Evolutionary conservation across 1,284 basidiomycete genomes (phyloP).

Genomic region (Chalciporus sp.): DNA sequence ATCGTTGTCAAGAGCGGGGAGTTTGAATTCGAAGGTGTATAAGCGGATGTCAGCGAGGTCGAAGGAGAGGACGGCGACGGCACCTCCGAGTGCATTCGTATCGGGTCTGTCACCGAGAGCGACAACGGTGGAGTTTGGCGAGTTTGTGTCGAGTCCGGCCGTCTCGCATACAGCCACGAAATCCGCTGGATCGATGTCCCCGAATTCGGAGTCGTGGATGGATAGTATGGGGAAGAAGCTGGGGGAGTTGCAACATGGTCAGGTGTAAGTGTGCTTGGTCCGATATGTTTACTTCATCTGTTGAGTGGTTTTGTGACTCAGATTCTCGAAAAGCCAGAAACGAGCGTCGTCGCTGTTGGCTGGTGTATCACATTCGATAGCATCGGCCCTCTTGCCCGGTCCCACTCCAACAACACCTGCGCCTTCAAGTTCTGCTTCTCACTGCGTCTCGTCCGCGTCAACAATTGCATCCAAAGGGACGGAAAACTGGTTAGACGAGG

Average conservation of each 20-base stretch:
- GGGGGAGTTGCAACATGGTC: constrained; percentile 56
- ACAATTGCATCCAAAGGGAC: not conserved
- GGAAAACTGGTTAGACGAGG: constrained; percentile 46
- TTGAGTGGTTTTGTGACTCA: constrained; percentile 24
- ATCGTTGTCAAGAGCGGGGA: constrained; percentile 20
- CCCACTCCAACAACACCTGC: constrained; percentile 33
- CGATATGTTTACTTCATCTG: not conserved
- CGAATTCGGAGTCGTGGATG: constrained; percentile 44
- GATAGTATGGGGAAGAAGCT: constrained; percentile 61
- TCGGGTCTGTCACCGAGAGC: not conserved
- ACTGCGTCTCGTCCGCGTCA: constrained; percentile 2
- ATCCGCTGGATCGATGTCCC: not conserved
- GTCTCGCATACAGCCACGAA: not conserved
- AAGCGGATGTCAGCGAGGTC: constrained; percentile 13
- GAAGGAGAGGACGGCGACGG: not conserved
- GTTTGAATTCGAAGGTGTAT: constrained; percentile 18
- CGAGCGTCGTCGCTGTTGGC: constrained; percentile 66
- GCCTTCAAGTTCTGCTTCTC: constrained; percentile 15
- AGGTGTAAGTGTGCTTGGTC: constrained; percentile 43
- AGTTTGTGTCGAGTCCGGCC: not conserved
- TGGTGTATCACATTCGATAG: constrained; percentile 62
- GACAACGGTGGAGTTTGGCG: constrained; percentile 7
- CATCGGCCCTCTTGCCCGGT: constrained; percentile 46
- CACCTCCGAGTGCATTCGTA: not conserved
- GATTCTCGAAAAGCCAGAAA: constrained; percentile 64